Base-by-base conservation (phyloP, 2,329 filamentous ascomycete genomes). In the Botrytis sinoallii region DNA sequence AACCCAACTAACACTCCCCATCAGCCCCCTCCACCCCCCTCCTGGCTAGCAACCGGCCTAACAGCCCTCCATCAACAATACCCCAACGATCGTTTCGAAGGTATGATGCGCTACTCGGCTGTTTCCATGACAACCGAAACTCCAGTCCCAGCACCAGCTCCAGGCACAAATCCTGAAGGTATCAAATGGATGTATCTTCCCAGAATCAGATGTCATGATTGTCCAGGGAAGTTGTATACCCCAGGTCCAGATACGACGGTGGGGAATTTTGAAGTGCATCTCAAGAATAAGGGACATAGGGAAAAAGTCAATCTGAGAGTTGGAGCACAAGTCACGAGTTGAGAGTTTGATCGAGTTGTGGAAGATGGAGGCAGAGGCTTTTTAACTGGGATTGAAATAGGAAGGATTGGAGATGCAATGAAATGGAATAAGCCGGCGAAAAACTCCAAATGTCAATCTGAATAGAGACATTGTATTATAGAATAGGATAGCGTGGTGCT, bases 191-290 rank as follows among this genome's bases (percentile, higher is more conserved):
- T 93, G 83, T 98, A 92, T 83, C 86, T 97, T 68, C 96, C 96
- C 14, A 88, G 96, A 69, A 98, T 99, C 76, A 88, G 93, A 74
- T 99, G 96, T 82, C 89, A 92, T 65, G 96, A 99, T 82, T 98
- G 96, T 81, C 93, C 94, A 0, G 94, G 93, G 44, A 98, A 98
- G 83, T 85, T 97, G 18, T 99, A 99, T 83, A 97, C 95, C 0
- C 93, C 95, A 0, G 93, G 94, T 0, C 94, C 95, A 0, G 93
- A 92, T 38, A 92, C 88, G 81, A 94, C 94, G 3, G 93, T 95
- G 8, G 91, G 91, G 64, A 97, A 97, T 80, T 99, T 99, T 76
- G 93, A 97, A 83, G 90, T 97, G 1, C 96, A 99, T 84, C 85
- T 98, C 67, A 93, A 91, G 82, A 98, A 97, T 82, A 89, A 92